Evolutionary conservation across 352 stramenopile genomes (phyloP).

Genomic region (Thalassiosira hispida): DNA sequence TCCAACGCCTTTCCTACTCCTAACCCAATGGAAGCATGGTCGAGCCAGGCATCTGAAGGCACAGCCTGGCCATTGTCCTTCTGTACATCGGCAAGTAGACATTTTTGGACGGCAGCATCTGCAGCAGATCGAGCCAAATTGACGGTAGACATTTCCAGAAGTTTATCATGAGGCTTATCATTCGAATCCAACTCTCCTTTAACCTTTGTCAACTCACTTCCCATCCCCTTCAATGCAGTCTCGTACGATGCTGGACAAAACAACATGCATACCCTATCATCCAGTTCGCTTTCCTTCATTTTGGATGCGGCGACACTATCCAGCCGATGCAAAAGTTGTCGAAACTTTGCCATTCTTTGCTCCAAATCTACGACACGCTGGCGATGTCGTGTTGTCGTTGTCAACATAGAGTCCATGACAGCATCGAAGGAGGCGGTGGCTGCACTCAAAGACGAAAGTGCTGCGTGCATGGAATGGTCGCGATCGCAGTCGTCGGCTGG

Average conservation of each 20-base stretch:
- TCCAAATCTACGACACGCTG: constrained; percentile 27
- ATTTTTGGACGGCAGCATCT: constrained; percentile 27
- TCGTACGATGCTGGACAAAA: constrained; percentile 28
- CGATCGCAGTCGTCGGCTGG: constrained; percentile 52
- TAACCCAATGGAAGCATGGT: constrained; percentile 44
- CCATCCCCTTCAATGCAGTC: constrained; percentile 34
- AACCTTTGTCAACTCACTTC: constrained; percentile 11
- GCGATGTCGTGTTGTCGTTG: constrained; percentile 2
- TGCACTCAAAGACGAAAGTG: constrained; percentile 42
- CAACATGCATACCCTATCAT: constrained; percentile 26
- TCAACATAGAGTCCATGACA: constrained; percentile 32
- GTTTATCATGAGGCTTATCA: background rate
- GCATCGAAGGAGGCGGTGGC: constrained; percentile 49
- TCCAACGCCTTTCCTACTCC: constrained; percentile 17
- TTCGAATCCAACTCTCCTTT: background rate
- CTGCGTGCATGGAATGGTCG: constrained; percentile 30
- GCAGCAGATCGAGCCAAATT: constrained; percentile 27
- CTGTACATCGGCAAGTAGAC: constrained; percentile 28
- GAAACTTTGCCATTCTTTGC: constrained; percentile 20
- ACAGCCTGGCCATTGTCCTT: constrained; percentile 50
- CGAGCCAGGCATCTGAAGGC: constrained; percentile 51
- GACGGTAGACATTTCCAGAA: background rate
- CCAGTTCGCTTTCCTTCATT: constrained; percentile 2
- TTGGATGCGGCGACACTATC: constrained; percentile 21
- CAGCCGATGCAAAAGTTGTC: constrained; percentile 21